phyloP scores from a whole-genome alignment of 306 rosid species.

The Neltuma alba region DNA sequence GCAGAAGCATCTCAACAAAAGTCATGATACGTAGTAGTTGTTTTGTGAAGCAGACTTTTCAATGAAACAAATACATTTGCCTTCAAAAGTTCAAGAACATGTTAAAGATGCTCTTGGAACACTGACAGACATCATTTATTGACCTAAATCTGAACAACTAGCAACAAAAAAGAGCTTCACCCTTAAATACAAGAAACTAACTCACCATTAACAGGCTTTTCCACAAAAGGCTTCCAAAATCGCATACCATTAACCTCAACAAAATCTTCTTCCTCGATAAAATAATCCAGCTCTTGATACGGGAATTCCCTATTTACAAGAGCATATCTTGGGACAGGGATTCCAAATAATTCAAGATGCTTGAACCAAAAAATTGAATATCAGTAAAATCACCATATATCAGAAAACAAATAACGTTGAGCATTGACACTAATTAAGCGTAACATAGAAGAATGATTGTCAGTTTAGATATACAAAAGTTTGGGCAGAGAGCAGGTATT shows the following conservation, averaged over 20 bases:
- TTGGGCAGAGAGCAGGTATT: background rate
- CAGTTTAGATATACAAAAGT: slow-evolving; percentile 13
- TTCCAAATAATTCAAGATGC: slow-evolving; percentile 83
- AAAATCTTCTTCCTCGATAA: slow-evolving; percentile 94
- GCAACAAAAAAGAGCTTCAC: slow-evolving; percentile 30
- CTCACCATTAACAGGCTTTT: slow-evolving; percentile 97
- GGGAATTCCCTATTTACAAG: slow-evolving; percentile 88
- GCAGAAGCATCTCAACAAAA: slow-evolving; percentile 16
- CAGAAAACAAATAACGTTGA: slow-evolving; percentile 29
- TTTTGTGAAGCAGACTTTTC: slow-evolving; percentile 6
- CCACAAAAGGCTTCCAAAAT: slow-evolving; percentile 97
- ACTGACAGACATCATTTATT: background rate
- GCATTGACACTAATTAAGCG: slow-evolving; percentile 19
- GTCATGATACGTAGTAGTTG: slow-evolving; percentile 16
- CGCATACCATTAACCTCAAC: slow-evolving; percentile 89
- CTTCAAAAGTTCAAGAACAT: background rate
- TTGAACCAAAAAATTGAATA: slow-evolving; percentile 49
- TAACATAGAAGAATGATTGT: slow-evolving; percentile 20
- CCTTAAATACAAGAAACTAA: slow-evolving; percentile 29
- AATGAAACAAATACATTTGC: slow-evolving; percentile 3
- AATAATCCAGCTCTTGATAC: slow-evolving; percentile 76
- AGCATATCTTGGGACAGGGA: slow-evolving; percentile 94
- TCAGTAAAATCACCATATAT: slow-evolving; percentile 36
- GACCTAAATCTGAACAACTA: slow-evolving; percentile 22
- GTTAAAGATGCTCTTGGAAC: background rate